Percentiles rank a stretch among this genome's conserved stretches.
Conservation (phyloP, 2,329 filamentous ascomycete genomes). For the Ophiostoma novo-ulmi region DNA sequence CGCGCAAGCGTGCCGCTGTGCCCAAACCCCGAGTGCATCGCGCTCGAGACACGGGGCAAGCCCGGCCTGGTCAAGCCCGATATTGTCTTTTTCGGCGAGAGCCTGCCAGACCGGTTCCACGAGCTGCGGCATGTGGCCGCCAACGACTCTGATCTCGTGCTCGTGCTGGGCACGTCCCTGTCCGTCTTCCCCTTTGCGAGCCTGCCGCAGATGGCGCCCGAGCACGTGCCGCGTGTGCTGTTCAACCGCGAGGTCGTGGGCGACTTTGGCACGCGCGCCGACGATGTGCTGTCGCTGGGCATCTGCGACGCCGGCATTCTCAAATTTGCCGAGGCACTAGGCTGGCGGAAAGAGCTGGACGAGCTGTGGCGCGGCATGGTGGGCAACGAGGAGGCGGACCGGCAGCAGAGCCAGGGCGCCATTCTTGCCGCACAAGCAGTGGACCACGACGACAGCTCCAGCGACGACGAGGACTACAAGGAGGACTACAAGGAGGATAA, state of each 20-base stretch:
- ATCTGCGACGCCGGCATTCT: constrained; percentile 79
- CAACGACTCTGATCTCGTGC: constrained; percentile 37
- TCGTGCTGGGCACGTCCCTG: constrained; percentile 30
- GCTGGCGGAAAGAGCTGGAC: constrained; percentile 83
- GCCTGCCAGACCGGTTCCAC: constrained; percentile 58
- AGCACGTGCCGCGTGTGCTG: constrained; percentile 67
- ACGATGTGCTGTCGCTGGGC: constrained; percentile 80
- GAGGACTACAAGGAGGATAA: background rate
- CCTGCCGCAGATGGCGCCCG: constrained; percentile 60
- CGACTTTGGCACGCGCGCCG: constrained; percentile 65
- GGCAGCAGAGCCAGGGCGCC: constrained; percentile 39
- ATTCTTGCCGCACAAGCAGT: constrained; percentile 41
- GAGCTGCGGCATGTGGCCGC: constrained; percentile 48
- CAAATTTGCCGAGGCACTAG: constrained; percentile 70
- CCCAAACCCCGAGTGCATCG: constrained; percentile 29
- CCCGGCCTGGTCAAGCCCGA: constrained; percentile 83
- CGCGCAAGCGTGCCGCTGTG: constrained; percentile 68
- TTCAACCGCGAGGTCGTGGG: constrained; percentile 86
- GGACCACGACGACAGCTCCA: constrained; percentile 29
- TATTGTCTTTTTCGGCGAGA: constrained; percentile 85
- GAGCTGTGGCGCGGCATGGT: constrained; percentile 64
- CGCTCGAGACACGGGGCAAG: constrained; percentile 44
- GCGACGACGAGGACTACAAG: constrained; percentile 3
- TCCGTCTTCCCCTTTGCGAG: constrained; percentile 71
- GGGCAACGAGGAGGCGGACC: constrained; percentile 53